Evolutionary conservation across 441 rosid genomes (phyloP), one percentile per base, ranked within the genome.

Genomic region (Bruguiera hainesii): DNA sequence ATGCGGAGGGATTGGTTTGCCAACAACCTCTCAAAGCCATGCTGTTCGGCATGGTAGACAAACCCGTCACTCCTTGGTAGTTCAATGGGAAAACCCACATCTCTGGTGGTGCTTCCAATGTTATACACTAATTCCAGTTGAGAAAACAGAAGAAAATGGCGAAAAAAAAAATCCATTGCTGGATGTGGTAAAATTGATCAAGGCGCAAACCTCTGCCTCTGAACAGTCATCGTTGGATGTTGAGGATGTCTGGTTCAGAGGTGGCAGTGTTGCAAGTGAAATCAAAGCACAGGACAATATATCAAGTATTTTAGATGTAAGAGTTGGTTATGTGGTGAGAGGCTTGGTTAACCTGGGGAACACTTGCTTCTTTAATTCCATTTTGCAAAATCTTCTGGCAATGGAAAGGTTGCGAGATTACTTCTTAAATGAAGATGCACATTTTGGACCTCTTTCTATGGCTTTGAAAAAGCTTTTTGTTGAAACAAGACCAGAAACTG

Each of bases 341-440:
- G 98, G 98, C 50, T 71, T 93, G 83, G 85, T 77, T 51, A 93
- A 93, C 81, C 94, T 93, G 64, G 98, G 98, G 60, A 95, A 92
- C 68, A 90, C 98, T 49, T 95, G 99, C 82, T 95, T 90, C 81
- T 92, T 95, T 60, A 95, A 95, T 79, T 95, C 99, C 0, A 82
- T 95, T 21, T 74, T 89, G 90, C 99, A 95, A 80, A 95, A 95
- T 82, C 84, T 95, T 71, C 78, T 95, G 49, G 85, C 96, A 4
- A 71, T 95, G 73, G 83, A 80, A 60, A 81, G 64, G 71, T 78
- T 95, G 67, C 78, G 82, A 48, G 76, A 84, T 67, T 81, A 79
- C 72, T 86, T 90, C 77, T 74, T 82, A 56, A 80, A 79, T 73
- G 72, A 72, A 60, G 89, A 86, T 70, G 52, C 69, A 23, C 76